Evolutionary conservation across 2,329 filamentous ascomycete genomes (phyloP), one percentile per base, ranked within the genome.

Genomic region (Scleromitrula shiraiana): DNA sequence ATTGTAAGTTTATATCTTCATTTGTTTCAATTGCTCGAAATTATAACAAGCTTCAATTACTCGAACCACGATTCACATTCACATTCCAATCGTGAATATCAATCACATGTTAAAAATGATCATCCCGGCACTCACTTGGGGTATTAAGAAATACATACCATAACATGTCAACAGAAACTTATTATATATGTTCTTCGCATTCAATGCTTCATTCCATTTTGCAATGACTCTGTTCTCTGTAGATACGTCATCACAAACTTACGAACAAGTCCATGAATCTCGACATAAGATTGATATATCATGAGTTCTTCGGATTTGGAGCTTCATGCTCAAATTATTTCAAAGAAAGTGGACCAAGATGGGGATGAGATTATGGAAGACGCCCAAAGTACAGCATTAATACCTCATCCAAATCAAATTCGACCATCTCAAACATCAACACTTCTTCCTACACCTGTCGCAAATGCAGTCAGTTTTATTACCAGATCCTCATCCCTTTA

Each of bases 401-500:
- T 38, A 38, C 35, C 19, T 9, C 20, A 17, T 19, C 14, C 19
- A 22, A 20, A 22, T 12, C 10, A n/a, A n/a, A n/a, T n/a, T 14
- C 17, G 23, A 22, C 35, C 17, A 10, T 17, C 35, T 20, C 35
- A 7, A 20, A 22, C 17, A 22, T 61, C 66, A 41, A 81, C 77
- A 9, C 69, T 84, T 15, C 70, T 84, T 0, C 80, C 80, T 1
- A 57, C 65, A 2, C 69, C 77, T 0, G 62, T 83, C 39, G 80
- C 80, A 27, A 75, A 72, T 43, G 73, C 72, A 23, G 71, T 84
- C 46, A 82, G 78, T 55, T 65, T 83, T 37, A 75, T 78, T 9
- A 78, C 79, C 2, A 71, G 77, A 46, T 80, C 78, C 3, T 77
- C 78, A 14, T 74, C 75, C 23, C 67, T 83, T 10, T 67, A 65